Percentiles rank a stretch among this genome's conserved stretches.
Evolutionary conservation across 257 asterid genomes (phyloP).

Genomic region (Capsicum rhomboideum): DNA sequence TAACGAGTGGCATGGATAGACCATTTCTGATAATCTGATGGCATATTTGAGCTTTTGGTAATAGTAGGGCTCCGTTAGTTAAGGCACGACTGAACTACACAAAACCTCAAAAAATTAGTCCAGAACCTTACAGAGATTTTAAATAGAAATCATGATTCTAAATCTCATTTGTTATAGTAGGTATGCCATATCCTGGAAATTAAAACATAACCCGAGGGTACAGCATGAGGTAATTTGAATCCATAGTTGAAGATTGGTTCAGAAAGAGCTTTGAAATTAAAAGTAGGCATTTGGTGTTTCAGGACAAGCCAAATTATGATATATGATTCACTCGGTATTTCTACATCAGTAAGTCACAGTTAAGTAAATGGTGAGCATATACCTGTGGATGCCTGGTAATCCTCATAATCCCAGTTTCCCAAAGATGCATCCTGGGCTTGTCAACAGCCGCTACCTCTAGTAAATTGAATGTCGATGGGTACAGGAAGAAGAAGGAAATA

Average conservation of each 20-base stretch:
- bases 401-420: conserved; percentile 99
- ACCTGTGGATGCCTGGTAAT: conserved; percentile 99
- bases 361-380: neutral
- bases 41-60: too few relatives aligned
- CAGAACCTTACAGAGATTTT: neutral
- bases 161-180: neutral
- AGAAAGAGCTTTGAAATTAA: neutral
- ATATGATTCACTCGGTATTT: neutral
- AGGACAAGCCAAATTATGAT: neutral
- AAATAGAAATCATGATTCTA: neutral
- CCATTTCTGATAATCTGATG: too few relatives aligned
- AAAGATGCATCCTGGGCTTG: conserved; percentile 95
- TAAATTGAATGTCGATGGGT: conserved; percentile 90
- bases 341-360: neutral
- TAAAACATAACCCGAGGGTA: neutral
- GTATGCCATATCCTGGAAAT: neutral
- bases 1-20: too few relatives aligned
- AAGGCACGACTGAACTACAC: neutral
- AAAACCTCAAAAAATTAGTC: neutral
- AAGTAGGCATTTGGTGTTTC: neutral
- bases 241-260: neutral
- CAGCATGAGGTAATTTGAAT: neutral
- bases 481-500: conserved; percentile 78
- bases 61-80: too few relatives aligned
- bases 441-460: conserved; percentile 98